Evolutionary conservation across 371 early-diverging fungal genomes (phyloP), one percentile per base, ranked within the genome.

Genomic region (Choanephora cucurbitarum): DNA sequence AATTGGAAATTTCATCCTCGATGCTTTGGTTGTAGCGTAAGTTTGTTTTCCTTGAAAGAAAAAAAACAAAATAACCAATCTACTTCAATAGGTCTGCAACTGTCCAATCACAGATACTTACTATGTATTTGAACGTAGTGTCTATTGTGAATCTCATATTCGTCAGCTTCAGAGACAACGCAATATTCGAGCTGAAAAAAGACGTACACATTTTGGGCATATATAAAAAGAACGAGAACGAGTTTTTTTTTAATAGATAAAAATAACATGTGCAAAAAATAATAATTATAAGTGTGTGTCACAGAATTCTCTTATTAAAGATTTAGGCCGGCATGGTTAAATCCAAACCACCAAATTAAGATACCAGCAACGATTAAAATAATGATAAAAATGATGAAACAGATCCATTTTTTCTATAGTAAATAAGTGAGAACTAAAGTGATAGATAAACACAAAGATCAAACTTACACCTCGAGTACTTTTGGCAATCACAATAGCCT

Each of bases 61-160:
- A 2, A 17, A 2, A 7, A 83, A 1, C 14, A 6, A 62, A 56
- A 31, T 82, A 83, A 74, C 76, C 67, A 64, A 17, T 84, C 83
- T 53, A n/a, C n/a, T 52, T 40, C 13, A 28, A 28, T 70, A 75
- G 65, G 66, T 76, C 32, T 93, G 93, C 67, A 73, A 68, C 21
- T 73, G 69, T 19, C 76, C 88, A n/a, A 76, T 93, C 52, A 80
- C 85, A 23, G 90, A 90, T 64, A 78, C 85, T 28, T 94, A 94
- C 66, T 94, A 92, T 69, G 84, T 86, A 60, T 82, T 86, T 70
- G 84, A 87, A 50, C 80, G 87, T 33, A 75, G 73, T 31, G 82
- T 90, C 40, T 89, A 90, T 60, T 94, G 94, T 64, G 93, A 94
- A 65, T 69, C 76, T 13, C 89, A 92, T 58, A 89, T 92, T 43